Evolutionary conservation across 1,284 basidiomycete species (phyloP).

Genomic region (Quambalaria eucalypti): DNA sequence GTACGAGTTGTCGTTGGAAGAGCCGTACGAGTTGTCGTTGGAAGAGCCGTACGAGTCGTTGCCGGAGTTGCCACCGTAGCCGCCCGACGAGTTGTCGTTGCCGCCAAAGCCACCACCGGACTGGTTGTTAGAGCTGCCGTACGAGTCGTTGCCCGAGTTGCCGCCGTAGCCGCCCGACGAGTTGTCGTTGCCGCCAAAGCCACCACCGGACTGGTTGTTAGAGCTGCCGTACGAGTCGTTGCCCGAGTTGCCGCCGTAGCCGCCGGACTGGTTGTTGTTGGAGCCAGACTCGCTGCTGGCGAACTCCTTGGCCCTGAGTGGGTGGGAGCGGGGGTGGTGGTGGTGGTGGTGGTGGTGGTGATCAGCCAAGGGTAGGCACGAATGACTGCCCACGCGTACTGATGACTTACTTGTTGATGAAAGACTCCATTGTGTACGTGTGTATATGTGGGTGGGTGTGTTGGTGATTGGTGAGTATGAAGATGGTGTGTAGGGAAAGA

Average conservation of each 20-base stretch:
- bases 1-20: background rate
- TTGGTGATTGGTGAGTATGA: background rate
- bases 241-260: background rate
- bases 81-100: background rate
- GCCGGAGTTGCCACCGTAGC: background rate
- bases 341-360: background rate
- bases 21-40: background rate
- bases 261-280: background rate
- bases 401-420: constrained; percentile 5
- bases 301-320: constrained; percentile 4
- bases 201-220: background rate
- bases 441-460: background rate
- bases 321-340: background rate
- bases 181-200: constrained; percentile 1
- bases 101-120: background rate
- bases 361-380: background rate
- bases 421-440: background rate
- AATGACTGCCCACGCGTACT: background rate
- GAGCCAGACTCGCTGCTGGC: constrained; percentile 1
- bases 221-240: constrained; percentile 3
- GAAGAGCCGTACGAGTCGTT: background rate
- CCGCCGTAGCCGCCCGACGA: constrained; percentile 1
- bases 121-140: background rate
- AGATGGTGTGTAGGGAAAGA: too few species aligned
- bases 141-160: background rate